Percentiles rank a stretch among this genome's conserved stretches.
Evolutionary conservation across 2,329 filamentous ascomycete species (phyloP).

Genomic region (Paraconiothyrium sp.): DNA sequence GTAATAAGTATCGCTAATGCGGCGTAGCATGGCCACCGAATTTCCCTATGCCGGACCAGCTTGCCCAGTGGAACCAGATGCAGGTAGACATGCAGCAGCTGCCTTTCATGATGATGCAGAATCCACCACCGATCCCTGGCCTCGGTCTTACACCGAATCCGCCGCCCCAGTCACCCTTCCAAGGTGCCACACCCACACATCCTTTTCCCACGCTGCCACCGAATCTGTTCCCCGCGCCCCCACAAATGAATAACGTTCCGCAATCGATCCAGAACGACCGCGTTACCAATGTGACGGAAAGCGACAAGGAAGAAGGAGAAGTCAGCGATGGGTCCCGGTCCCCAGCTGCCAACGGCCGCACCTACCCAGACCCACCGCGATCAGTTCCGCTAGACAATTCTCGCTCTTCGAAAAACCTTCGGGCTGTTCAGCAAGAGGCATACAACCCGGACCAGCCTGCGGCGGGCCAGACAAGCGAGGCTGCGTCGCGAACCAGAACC

Average conservation of each 20-base stretch:
- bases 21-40: slow-evolving; percentile 31
- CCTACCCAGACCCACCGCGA: slow-evolving; percentile 30
- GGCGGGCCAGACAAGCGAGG: slow-evolving; percentile 25
- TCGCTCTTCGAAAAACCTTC: slow-evolving; percentile 1
- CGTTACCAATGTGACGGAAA: slow-evolving; percentile 45
- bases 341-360: slow-evolving; percentile 22
- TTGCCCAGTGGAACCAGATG: slow-evolving; percentile 32
- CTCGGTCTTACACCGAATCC: slow-evolving; percentile 30
- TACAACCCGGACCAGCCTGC: slow-evolving; percentile 34
- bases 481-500: slow-evolving; percentile 14
- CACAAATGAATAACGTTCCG: slow-evolving; percentile 13
- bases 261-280: slow-evolving; percentile 32
- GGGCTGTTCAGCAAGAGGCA: slow-evolving; percentile 19
- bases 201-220: slow-evolving; percentile 22
- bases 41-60: slow-evolving; percentile 38
- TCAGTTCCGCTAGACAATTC: slow-evolving; percentile 30
- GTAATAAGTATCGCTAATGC: slow-evolving; percentile 12
- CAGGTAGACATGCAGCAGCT: slow-evolving; percentile 27
- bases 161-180: slow-evolving; percentile 31
- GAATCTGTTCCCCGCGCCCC: slow-evolving; percentile 15
- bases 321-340: slow-evolving; percentile 66
- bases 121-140: slow-evolving; percentile 34
- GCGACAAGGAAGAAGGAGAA: slow-evolving; percentile 77
- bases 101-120: slow-evolving; percentile 33
- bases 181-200: slow-evolving; percentile 27